Conservation (phyloP, 345 rosid species). For the Melastoma malabathricum region DNA sequence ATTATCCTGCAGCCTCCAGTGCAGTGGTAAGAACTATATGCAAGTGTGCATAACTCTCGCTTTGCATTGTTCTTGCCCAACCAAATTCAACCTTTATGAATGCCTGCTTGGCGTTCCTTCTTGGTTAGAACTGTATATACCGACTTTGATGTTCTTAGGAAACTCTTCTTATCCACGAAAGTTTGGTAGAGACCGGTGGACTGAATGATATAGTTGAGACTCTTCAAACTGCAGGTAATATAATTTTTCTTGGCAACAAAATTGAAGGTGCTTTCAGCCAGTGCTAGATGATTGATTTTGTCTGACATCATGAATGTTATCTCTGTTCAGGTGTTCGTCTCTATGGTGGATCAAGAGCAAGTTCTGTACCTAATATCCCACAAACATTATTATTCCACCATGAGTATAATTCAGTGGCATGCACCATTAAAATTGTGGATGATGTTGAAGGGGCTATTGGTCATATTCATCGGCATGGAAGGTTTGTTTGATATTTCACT, state of each 20-base stretch:
- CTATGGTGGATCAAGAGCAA: slow-evolving; percentile 75
- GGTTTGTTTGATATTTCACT: slow-evolving; percentile 21
- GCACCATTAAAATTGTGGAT: slow-evolving; percentile 86
- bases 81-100: not conserved
- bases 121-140: not conserved
- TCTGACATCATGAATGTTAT: too few species aligned
- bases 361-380: slow-evolving; percentile 41
- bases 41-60: not conserved
- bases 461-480: slow-evolving; percentile 89
- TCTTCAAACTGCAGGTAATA: slow-evolving; percentile 54
- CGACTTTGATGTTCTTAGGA: slow-evolving; percentile 27
- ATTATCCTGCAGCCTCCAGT: slow-evolving; percentile 96
- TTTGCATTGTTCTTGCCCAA: slow-evolving; percentile 1
- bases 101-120: not conserved
- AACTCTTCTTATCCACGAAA: slow-evolving; percentile 91
- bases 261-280: too few species aligned
- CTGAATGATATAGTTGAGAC: slow-evolving; percentile 42
- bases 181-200: slow-evolving; percentile 45
- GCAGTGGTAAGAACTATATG: slow-evolving; percentile 53
- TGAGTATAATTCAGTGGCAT: slow-evolving; percentile 75
- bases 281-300: too few species aligned
- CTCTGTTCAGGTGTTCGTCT: slow-evolving; percentile 51
- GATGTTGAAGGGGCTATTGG: slow-evolving; percentile 68
- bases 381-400: slow-evolving; percentile 51
- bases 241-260: not conserved